Evolutionary conservation across 257 asterid species (phyloP).

Genomic region (Ligustrum vulgare): DNA sequence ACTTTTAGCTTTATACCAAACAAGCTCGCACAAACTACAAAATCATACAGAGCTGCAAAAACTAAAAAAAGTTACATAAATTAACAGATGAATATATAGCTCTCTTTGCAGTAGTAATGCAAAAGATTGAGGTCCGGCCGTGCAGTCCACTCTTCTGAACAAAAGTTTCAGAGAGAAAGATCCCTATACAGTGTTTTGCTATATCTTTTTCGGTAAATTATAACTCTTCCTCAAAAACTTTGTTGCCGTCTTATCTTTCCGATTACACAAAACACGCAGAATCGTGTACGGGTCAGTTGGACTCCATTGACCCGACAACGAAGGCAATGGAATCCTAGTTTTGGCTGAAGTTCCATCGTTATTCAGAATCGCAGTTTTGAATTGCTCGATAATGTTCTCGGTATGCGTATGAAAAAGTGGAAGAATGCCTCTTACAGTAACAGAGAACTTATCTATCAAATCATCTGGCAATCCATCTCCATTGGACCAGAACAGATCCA

Average conservation of each 20-base stretch:
- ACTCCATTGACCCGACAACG: constrained; percentile 73
- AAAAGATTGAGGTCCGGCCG: background rate
- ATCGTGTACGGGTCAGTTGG: constrained; percentile 71
- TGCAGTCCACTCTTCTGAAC: background rate
- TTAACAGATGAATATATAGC: background rate
- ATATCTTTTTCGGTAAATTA: constrained; percentile 60
- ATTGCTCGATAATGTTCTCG: constrained; percentile 55
- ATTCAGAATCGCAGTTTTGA: constrained; percentile 29
- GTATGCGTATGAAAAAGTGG: constrained; percentile 58
- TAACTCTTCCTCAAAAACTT: constrained; percentile 68
- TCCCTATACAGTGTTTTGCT: background rate
- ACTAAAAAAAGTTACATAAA: background rate
- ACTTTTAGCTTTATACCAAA: too few relatives aligned
- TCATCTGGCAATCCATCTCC: constrained; percentile 91
- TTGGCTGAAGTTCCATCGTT: constrained; percentile 40
- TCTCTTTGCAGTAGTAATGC: background rate
- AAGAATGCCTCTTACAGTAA: constrained; percentile 43
- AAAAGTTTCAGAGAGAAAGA: background rate
- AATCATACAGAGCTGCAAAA: background rate
- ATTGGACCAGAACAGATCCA: constrained; percentile 85
- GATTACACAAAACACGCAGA: constrained; percentile 67
- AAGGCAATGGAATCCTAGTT: constrained; percentile 65
- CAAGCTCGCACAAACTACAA: too few relatives aligned
- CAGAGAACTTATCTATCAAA: constrained; percentile 63
- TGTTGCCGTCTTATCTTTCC: constrained; percentile 71